Evolutionary conservation across 257 asterid species (phyloP).

Genomic region (Petunia axillaris): DNA sequence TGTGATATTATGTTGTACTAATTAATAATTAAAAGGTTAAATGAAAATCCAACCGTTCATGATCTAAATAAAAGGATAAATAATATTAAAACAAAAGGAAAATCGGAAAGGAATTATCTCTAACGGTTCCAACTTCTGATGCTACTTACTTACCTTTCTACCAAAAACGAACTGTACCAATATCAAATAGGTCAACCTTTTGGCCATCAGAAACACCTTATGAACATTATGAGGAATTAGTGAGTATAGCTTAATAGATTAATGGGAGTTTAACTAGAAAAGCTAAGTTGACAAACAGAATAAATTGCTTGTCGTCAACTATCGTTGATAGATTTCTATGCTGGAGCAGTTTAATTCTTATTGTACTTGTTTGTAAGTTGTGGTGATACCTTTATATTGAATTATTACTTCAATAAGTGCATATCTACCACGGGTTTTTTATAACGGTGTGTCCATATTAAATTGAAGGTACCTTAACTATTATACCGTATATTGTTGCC

Average conservation of each 20-base stretch:
- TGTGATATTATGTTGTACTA: not conserved
- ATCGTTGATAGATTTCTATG: no score
- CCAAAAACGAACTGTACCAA: slow-evolving; percentile 22
- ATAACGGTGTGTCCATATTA: no score
- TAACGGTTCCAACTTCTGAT: slow-evolving; percentile 15
- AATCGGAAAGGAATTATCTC: not conserved
- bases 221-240: not conserved
- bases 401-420: no score
- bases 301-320: not conserved
- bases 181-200: slow-evolving; percentile 8
- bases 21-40: no score
- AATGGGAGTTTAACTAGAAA: not conserved
- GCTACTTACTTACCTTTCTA: not conserved
- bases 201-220: slow-evolving; percentile 23
- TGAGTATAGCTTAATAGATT: not conserved
- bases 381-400: no score
- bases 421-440: no score
- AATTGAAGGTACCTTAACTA: no score
- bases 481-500: no score
- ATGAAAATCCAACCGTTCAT: not conserved
- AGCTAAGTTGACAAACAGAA: no score
- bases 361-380: no score
- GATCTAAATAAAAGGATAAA: not conserved
- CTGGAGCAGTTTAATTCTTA: no score
- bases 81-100: not conserved